Base-by-base conservation (phyloP, 2,329 filamentous ascomycete species). In the Colletotrichum sp. region DNA sequence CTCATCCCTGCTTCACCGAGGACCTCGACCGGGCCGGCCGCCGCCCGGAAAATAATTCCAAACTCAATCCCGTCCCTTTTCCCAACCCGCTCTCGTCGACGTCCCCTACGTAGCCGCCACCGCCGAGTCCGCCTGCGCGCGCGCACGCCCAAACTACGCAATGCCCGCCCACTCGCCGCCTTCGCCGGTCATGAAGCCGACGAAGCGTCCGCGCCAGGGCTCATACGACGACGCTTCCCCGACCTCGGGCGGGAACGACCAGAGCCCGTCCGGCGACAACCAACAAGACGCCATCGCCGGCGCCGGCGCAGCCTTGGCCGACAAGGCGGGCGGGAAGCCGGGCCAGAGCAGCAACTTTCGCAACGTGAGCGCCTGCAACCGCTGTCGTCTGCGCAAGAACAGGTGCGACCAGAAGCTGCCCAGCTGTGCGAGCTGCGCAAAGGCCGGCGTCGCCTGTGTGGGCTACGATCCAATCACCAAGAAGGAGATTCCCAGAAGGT, bases 401-500 rank as follows among this genome's bases (percentile, higher is more conserved):
- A 91, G 96, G 69, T 98, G 96, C 85, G 96, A 98, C 85, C 96
- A 98, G 89, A 93, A 94, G 78, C 90, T 98, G 77, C 96, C 96
- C 11, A 95, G 94, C 80, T 98, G 96, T 84, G 93, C 94, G 57
- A 95, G 95, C 79, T 98, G 96, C 85, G 95, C 96, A 83, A 98
- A 98, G 87, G 96, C 95, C n/a, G 91, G 91, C 74, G 95, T 98
- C 61, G 93, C 94, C 79, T 98, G 97, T 84, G 95, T 98, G 67
- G 96, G 96, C 77, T 98, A 98, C 84, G 96, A 98, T 83, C 96
- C 96, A 39, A 98, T 98, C 82, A 98, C 95, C 28, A 98, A 98
- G 89, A 93, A 95, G 82, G 96, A 98, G 86, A 98, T 98, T 74
- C 96, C 96, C 66, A 91, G 96, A 85, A 96, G 93, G 88, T 98